These are phyloP conservation scores for Metarhizium brunneum DNA, from an alignment of 2,329 filamentous ascomycete species.

Conservation along the genomic window DNA sequence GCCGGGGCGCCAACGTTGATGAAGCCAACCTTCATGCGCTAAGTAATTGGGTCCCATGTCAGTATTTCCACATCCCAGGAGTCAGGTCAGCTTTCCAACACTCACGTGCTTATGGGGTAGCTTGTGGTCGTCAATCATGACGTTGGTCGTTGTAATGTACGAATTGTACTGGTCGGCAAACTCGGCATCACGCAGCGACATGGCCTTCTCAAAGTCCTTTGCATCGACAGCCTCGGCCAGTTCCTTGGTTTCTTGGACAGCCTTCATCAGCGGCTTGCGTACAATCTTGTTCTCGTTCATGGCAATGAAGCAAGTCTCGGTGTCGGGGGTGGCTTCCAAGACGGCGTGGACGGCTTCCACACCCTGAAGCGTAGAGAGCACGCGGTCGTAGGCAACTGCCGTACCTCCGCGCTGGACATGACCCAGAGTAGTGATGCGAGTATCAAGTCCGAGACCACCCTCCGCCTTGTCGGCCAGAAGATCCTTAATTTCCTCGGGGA, in stretches of 20 bases:
- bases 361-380: slow-evolving; percentile 86
- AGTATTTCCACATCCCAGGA: slow-evolving; percentile 12
- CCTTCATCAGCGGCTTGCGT: slow-evolving; percentile 78
- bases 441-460: slow-evolving; percentile 69
- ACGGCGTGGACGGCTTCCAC: slow-evolving; percentile 91
- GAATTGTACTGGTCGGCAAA: slow-evolving; percentile 88
- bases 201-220: slow-evolving; percentile 80
- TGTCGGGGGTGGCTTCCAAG: slow-evolving; percentile 78
- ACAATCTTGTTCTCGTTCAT: slow-evolving; percentile 98
- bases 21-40: slow-evolving; percentile 89
- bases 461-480: slow-evolving; percentile 66
- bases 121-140: slow-evolving; percentile 57
- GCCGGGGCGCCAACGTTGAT: slow-evolving; percentile 95
- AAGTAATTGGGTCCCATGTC: slow-evolving; percentile 11
- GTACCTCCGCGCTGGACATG: slow-evolving; percentile 95
- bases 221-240: slow-evolving; percentile 73
- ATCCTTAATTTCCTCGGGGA: slow-evolving; percentile 71
- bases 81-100: slow-evolving; percentile 3
- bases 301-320: slow-evolving; percentile 87
- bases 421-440: slow-evolving; percentile 86
- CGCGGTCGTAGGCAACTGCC: slow-evolving; percentile 88
- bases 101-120: slow-evolving; percentile 63
- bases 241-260: slow-evolving; percentile 76
- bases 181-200: slow-evolving; percentile 82
- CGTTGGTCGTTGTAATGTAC: slow-evolving; percentile 84